Evolutionary conservation across 306 rosid species (phyloP).

Genomic region (Dryas alaskensis): DNA sequence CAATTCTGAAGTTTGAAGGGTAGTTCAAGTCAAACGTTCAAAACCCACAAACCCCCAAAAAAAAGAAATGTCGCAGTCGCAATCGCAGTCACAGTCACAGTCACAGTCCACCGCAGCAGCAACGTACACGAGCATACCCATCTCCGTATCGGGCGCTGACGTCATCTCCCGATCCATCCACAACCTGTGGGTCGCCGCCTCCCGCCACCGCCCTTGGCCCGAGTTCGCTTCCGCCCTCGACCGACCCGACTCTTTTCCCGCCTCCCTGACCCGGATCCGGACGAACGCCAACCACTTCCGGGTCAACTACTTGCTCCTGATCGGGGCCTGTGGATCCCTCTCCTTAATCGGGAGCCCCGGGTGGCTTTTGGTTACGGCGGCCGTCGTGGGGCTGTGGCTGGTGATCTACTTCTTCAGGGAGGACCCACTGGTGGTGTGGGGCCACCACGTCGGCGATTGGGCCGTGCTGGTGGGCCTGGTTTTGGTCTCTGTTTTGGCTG

Average conservation of each 20-base stretch:
- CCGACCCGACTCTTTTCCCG: slow-evolving; percentile 2
- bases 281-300: slow-evolving; percentile 14
- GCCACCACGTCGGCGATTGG: background rate
- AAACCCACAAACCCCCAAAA: background rate
- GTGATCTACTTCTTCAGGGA: slow-evolving; percentile 19
- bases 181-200: slow-evolving; percentile 9
- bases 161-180: slow-evolving; percentile 19
- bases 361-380: background rate
- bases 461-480: slow-evolving; percentile 1
- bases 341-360: slow-evolving; percentile 11
- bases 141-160: slow-evolving; percentile 10
- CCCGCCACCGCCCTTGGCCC: slow-evolving; percentile 15
- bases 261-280: background rate
- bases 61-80: background rate
- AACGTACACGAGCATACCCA: slow-evolving; percentile 25
- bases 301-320: slow-evolving; percentile 21
- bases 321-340: background rate
- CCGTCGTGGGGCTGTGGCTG: slow-evolving; percentile 22
- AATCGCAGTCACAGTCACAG: background rate
- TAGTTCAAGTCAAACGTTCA: slow-evolving; percentile 3
- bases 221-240: slow-evolving; percentile 8
- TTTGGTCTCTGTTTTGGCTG: background rate
- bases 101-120: background rate
- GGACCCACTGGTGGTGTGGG: slow-evolving; percentile 20
- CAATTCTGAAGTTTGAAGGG: background rate